Base-by-base conservation (phyloP, 805 yeast genomes). In the Barnettozyma populi region DNA sequence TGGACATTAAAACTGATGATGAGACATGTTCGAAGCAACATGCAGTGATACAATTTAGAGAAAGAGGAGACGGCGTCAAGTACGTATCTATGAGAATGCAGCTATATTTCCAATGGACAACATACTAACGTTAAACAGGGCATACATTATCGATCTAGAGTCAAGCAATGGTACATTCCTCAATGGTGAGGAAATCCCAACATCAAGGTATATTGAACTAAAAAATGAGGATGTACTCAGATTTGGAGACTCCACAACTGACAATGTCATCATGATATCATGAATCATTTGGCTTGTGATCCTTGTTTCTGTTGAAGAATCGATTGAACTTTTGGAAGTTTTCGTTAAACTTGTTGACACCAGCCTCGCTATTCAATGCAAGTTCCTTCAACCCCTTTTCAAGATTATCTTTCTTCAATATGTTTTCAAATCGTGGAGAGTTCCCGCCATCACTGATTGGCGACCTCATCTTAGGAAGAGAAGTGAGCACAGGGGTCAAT, bases 341-440 rank as follows among this genome's bases (percentile, higher is more conserved):
- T 58, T 84, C 89, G 59, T 82, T 82, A 46, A 84, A 60, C 55
- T 77, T 82, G 61, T 70, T 82, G 23, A 81, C 81, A 48, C 79
- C 79, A 38, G 73, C 79, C 50, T 83, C 89, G 32, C 84, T 75
- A 50, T 78, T 74, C 52, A 64, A 69, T 48, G 63, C 73, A 36
- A 58, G 62, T 37, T 62, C 66, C 36, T 65, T 66, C 61, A 72
- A 63, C 40, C 64, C 62, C 46, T 60, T 58, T 42, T 63, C 67
- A 45, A 72, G 53, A 32, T 62, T 58, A 21, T 60, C 65, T 36
- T 62, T 57, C 41, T 69, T 65, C 23, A 57, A 43, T 14, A 60
- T 45, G 34, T 50, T 58, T 23, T 62, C 65, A 43, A 62, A 52
- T 47, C 52, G 60, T 27, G 65, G 66, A 5, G 65, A 56, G 23